Evolutionary conservation across 2,329 filamentous ascomycete species (phyloP), one percentile per base, ranked within the genome.

Genomic region (Lecanoromycetidae sp.): DNA sequence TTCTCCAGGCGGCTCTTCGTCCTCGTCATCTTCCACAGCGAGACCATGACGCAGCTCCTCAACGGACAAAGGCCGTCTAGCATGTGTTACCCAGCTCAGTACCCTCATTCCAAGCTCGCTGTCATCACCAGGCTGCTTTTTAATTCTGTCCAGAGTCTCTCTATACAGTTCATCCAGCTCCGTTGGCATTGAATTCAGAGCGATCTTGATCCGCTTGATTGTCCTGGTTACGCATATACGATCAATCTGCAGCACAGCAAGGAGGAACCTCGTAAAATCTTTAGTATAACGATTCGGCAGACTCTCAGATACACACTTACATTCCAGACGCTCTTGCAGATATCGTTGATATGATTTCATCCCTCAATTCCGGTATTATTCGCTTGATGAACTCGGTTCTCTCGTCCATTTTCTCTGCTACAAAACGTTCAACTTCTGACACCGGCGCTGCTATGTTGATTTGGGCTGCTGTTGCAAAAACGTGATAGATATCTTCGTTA

Each of bases 201-300:
- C 52, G 25, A 26, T 13, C 19, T 47, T 26, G n/a, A 57, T 46
- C 19, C 42, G 43, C 33, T 39, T 52, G 15, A 48, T 5, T 38
- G 34, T 29, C 26, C 47, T 29, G 50, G 47, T 12, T 39, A 44
- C 36, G 20, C 23, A 23, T 4, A 48, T 35, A 25, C 30, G 25
- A 25, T 48, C 45, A 5, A 42, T 42, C 10, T 48, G 37, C 2
- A 48, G 45, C 5, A 25, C 37, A 6, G 45, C 37, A 15, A 48
- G 37, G 6, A 48, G 37, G 30, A 48, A 48, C 45, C 45, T 48
- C 36, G 23, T 4, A 9, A 20, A 15, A 25, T 20, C 12, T 25
- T 37, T 20, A 33, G 40, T 34, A 19, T 23, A 5, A 9, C 3
- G 15, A 4, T 25, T 37, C 2, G 4, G 3, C 27, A 7, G 26